phyloP scores from a whole-genome alignment of 2,329 filamentous ascomycete species.

The Pyricularia sp. region DNA sequence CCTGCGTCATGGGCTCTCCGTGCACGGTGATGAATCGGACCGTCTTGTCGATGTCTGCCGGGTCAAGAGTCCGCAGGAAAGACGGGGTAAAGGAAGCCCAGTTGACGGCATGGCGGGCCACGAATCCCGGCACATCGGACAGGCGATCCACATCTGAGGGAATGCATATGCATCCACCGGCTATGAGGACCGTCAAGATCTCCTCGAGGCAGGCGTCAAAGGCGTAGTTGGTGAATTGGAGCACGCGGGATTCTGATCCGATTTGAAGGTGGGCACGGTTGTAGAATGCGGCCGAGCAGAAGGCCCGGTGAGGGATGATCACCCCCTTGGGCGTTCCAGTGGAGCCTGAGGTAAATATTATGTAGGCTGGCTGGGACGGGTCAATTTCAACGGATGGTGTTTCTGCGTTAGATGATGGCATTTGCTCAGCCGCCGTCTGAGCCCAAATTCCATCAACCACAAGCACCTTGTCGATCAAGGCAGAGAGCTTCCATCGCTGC shows the following conservation, averaged over 20 bases:
- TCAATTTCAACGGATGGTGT: too few relatives aligned
- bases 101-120: not conserved
- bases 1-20: not conserved
- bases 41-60: not conserved
- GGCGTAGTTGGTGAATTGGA: not conserved
- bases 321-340: constrained; percentile 47
- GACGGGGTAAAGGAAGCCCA: not conserved
- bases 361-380: constrained; percentile 18
- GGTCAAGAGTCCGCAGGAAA: not conserved
- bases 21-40: not conserved
- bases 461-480: not conserved
- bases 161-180: constrained; percentile 18
- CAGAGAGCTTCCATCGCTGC: not conserved
- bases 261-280: too few relatives aligned
- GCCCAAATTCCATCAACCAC: not conserved
- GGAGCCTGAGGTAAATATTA: constrained; percentile 48
- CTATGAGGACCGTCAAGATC: constrained; percentile 23
- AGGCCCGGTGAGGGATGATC: not conserved
- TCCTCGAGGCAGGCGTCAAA: constrained; percentile 14
- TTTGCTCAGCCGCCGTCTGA: too few relatives aligned
- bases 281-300: not conserved
- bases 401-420: too few relatives aligned
- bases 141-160: not conserved
- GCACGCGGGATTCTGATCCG: not conserved
- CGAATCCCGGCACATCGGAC: not conserved